Percentiles rank a stretch among this genome's conserved stretches.
phyloP scores from a whole-genome alignment of 208 protist species.

The Trichomonas tenax region DNA sequence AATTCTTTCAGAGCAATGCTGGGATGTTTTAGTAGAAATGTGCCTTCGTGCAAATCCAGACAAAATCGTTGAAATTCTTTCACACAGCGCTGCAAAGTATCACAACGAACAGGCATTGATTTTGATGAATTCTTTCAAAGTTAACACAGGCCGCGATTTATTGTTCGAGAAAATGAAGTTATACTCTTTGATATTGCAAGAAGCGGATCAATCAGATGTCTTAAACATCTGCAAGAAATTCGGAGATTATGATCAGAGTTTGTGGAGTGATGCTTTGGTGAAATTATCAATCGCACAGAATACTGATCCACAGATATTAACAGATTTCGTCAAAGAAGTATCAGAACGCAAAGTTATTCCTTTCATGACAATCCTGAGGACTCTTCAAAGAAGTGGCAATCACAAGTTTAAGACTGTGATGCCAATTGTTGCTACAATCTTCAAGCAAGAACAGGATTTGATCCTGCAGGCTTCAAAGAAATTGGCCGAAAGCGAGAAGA shows the following conservation, averaged over 20 bases:
- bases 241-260: neutral
- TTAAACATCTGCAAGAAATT: neutral
- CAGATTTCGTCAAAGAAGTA: neutral
- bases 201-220: neutral
- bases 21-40: neutral
- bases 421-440: neutral
- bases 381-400: neutral
- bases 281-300: neutral
- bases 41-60: neutral
- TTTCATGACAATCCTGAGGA: neutral
- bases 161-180: neutral
- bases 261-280: neutral
- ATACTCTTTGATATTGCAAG: neutral
- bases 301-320: neutral
- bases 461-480: neutral
- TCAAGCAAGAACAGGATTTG: neutral
- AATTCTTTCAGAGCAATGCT: neutral
- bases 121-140: neutral
- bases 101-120: neutral
- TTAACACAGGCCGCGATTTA: neutral
- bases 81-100: neutral
- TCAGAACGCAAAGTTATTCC: neutral
- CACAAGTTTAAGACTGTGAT: neutral
- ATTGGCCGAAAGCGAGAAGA: neutral
- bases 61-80: neutral